A percentile compares a stretch with the other conserved stretches of the same genome.
Evolutionary conservation across 805 yeast genomes (phyloP).

Genomic region (Wickerhamiella qilinensis): DNA sequence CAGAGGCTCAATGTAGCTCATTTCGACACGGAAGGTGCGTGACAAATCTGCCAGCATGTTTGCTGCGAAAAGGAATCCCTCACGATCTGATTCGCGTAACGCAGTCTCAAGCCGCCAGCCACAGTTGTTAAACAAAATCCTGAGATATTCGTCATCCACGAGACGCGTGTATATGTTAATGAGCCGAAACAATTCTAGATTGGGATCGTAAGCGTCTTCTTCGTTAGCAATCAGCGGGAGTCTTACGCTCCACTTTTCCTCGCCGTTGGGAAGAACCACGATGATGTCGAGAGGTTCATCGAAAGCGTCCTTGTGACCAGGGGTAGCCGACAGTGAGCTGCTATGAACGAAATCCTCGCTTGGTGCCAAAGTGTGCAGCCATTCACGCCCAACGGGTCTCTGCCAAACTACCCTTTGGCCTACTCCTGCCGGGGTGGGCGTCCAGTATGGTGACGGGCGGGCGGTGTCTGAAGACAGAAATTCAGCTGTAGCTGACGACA

Average conservation of each 20-base stretch:
- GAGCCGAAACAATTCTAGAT: not conserved
- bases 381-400: not conserved
- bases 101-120: not conserved
- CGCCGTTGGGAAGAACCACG: not conserved
- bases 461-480: not conserved
- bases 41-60: not conserved
- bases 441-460: not conserved
- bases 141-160: not conserved
- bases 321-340: not conserved
- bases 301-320: not conserved
- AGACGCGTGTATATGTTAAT: not conserved
- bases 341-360: not conserved
- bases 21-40: not conserved
- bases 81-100: not conserved
- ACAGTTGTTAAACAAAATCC: not conserved
- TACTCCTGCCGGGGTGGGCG: not conserved
- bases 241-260: not conserved
- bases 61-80: not conserved
- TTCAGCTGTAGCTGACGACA: not conserved
- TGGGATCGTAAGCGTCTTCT: not conserved
- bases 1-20: not conserved
- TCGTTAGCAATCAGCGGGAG: not conserved
- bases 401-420: not conserved
- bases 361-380: not conserved
- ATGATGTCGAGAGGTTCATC: not conserved